Base-by-base conservation (phyloP, 805 yeast genomes). In the Hanseniaspora mollemarum region DNA sequence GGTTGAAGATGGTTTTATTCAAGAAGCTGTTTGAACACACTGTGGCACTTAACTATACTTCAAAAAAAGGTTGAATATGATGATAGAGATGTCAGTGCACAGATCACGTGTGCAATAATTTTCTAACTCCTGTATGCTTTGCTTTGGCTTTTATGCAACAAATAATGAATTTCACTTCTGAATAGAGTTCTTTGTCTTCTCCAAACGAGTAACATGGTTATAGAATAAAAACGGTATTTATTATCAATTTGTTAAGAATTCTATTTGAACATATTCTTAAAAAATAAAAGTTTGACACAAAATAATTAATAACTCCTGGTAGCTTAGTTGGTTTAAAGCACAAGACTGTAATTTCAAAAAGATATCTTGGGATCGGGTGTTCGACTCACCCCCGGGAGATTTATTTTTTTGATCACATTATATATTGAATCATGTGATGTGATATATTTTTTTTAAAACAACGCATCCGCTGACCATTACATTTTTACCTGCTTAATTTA, bases 371-470 rank as follows among this genome's bases (percentile, higher is more conserved):
- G 63, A 69, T 69, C 73, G 73, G 71, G 73, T 67, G 73, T 69
- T 69, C 73, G 73, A 69, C 63, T 69, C 73, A 67, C 73, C 71
- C 73, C 72, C 73, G 68, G 66, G 73, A 69, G 73, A 69, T 39
- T 49, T 59, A 58, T 59, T 54, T 49, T 55, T 55, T 35, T 46
- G 32, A 22, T 36, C 44, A 45, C 32, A 42, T 33, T 24, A 42
- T 36, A 13, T 38, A 33, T 51, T 21, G 6, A 12, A 12, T 32
- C 36, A 32, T 18, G 36, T 32, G 36, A 32, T 32, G 7, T 28
- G 32, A 13, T 53, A 42, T 53, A 45, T 55, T 25, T 42, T 53
- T 51, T 45, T 42, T 19, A 24, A 18, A 12, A 16, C 4, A 9
- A 12, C 5, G 13, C 26, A 7, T 4, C 19, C 19, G 18, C 32